phyloP scores from a whole-genome alignment of 176 grass and related monocot genomes.

The Hsuehochloa calcarea region DNA sequence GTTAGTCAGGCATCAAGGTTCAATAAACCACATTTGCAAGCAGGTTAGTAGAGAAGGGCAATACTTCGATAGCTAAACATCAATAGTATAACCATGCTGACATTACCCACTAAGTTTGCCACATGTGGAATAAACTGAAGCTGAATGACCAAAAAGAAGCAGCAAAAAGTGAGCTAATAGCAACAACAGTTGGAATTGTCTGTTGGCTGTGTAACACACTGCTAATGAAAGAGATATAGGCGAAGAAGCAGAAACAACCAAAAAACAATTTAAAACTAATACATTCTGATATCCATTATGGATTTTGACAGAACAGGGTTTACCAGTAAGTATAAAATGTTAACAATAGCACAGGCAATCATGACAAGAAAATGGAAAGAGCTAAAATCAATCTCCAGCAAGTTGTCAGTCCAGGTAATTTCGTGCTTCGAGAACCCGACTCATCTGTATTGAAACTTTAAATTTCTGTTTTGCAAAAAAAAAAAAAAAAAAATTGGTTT shows the following conservation, averaged over 20 bases:
- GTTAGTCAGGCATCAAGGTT: not conserved
- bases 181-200: slow-evolving; percentile 13
- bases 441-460: not conserved
- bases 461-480: not conserved
- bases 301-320: not conserved
- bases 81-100: not conserved
- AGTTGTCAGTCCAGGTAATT: not conserved
- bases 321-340: not conserved
- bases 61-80: not conserved
- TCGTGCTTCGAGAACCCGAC: not conserved
- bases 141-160: not conserved
- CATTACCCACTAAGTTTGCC: not conserved
- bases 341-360: not conserved
- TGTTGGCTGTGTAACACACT: not conserved
- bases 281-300: not conserved
- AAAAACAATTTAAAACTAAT: not conserved
- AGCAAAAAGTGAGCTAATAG: not conserved
- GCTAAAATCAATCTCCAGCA: not conserved
- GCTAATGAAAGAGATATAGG: slow-evolving; percentile 3
- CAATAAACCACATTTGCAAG: not conserved
- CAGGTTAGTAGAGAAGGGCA: not conserved
- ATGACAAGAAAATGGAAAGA: not conserved
- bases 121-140: slow-evolving; percentile 2
- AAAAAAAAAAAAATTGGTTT: too few species aligned
- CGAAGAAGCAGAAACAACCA: not conserved